Evolutionary conservation across 495 filamentous ascomycete genomes (phyloP), one percentile per base, ranked within the genome.

Genomic region (Aspergillus baeticus): DNA sequence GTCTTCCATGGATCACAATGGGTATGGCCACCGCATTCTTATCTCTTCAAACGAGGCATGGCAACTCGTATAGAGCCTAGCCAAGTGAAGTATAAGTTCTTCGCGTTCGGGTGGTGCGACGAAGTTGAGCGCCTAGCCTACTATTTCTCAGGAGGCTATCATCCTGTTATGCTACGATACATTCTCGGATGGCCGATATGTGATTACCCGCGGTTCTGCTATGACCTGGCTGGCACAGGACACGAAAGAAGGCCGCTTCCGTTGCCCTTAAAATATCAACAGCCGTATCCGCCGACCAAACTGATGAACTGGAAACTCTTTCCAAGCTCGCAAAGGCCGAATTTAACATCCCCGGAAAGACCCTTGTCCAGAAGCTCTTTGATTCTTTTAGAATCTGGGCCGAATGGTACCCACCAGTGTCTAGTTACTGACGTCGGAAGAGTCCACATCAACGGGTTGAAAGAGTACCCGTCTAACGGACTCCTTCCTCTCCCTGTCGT

Each of bases 341-440:
- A 13, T 42, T 42, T n/a, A 5, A 31, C 18, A 37, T 43, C 29
- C 58, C 53, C 6, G 59, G 58, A 10, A 64, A 35, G 26, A 37
- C 38, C n/a, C 54, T 59, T 35, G 61, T 75, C 23, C 60, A 62
- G 8, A 41, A 39, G 3, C 36, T 70, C 5, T 51, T 72, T 6
- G 73, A 78, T 59, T 45, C 45, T 6, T 80, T 78, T 50, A 51
- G 17, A 1, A 31, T 75, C 31, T 23, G 72, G 77, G 1, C 70
- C 70, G 4, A 79, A 81, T 58, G 75, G 73, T 20, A 63, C 17
- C 2, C 76, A 80, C 52, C 48, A 59, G n/a, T 76, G 71, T 56
- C 60, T 71, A 7, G 75, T 77, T 13, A 76, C 68, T 22, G 18
- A 15, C 1, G 53, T 39, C 13, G 64, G 46, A 35, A 63, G 31